phyloP scores from a whole-genome alignment of 2,329 filamentous ascomycete genomes.

The Xylariaceae sp. region DNA sequence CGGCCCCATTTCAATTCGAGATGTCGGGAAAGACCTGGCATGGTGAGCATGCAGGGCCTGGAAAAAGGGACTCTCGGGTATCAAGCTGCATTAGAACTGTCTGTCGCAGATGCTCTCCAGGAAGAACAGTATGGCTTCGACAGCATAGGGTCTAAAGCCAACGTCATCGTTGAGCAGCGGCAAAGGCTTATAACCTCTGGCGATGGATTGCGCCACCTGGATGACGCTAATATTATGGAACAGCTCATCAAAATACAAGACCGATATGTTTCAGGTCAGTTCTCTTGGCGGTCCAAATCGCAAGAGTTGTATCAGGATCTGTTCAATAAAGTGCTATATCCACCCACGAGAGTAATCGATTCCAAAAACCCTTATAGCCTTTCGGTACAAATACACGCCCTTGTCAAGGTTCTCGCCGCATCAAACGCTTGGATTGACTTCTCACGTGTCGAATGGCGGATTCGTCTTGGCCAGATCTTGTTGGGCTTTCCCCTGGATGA shows the following conservation, averaged over 20 bases:
- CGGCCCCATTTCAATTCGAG: slow-evolving; percentile 56
- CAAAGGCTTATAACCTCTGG: slow-evolving; percentile 51
- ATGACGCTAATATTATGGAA: slow-evolving; percentile 56
- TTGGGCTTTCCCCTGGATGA: slow-evolving; percentile 57
- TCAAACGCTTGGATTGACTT: slow-evolving; percentile 73
- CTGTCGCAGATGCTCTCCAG: slow-evolving; percentile 60
- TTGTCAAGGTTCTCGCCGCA: slow-evolving; percentile 61
- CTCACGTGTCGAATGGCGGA: slow-evolving; percentile 69
- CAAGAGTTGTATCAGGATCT: slow-evolving; percentile 60
- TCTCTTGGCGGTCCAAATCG: slow-evolving; percentile 46
- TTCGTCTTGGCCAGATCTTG: slow-evolving; percentile 66
- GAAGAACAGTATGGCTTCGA: slow-evolving; percentile 60
- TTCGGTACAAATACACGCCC: slow-evolving; percentile 64
- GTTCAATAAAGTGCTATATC: slow-evolving; percentile 56
- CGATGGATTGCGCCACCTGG: slow-evolving; percentile 49
- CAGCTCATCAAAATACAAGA: slow-evolving; percentile 54
- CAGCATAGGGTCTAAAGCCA: slow-evolving; percentile 50
- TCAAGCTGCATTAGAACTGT: slow-evolving; percentile 62
- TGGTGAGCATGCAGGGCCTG: slow-evolving; percentile 68
- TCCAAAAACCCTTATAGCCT: slow-evolving; percentile 58
- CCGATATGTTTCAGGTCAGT: slow-evolving; percentile 51
- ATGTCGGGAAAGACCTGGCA: slow-evolving; percentile 62
- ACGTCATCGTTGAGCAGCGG: slow-evolving; percentile 54
- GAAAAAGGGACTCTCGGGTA: slow-evolving; percentile 70
- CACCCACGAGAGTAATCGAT: slow-evolving; percentile 53